These are phyloP conservation scores for Oropetium thomaeum DNA, from an alignment of 176 grass and related monocot species.

Conservation along the genomic window DNA sequence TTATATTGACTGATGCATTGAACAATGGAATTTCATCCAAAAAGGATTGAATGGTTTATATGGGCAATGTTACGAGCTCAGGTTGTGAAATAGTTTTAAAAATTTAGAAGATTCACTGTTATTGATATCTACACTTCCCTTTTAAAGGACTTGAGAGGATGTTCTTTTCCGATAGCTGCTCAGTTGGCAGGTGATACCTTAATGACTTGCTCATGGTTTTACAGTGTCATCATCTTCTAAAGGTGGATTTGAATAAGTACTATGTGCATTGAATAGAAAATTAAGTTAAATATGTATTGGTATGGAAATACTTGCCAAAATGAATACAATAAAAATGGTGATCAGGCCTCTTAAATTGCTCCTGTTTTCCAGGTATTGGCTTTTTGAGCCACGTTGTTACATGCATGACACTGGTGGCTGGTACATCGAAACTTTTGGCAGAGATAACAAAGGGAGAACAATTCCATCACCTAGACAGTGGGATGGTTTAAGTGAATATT, in stretches of 20 bases:
- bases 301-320: not conserved
- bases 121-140: not conserved
- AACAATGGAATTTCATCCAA: not conserved
- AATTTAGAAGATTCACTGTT: not conserved
- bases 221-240: not conserved
- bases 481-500: conserved; percentile 63
- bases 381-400: conserved; percentile 92
- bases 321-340: not conserved
- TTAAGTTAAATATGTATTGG: not conserved
- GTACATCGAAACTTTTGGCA: conserved; percentile 94
- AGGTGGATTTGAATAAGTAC: not conserved
- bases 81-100: not conserved
- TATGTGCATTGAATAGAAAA: not conserved
- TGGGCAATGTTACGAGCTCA: not conserved
- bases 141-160: not conserved
- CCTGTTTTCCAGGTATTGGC: conserved; percentile 72
- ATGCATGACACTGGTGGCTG: conserved; percentile 95
- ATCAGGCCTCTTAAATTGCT: not conserved
- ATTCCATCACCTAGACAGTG: conserved; percentile 68
- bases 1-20: not conserved
- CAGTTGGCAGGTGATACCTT: conserved; percentile 2
- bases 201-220: not conserved
- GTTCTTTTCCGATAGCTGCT: not conserved
- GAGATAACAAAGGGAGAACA: conserved; percentile 65
- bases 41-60: conserved; percentile 18